Base-by-base conservation (phyloP, 106 monocot genomes). In the Narthecium ossifragum region DNA sequence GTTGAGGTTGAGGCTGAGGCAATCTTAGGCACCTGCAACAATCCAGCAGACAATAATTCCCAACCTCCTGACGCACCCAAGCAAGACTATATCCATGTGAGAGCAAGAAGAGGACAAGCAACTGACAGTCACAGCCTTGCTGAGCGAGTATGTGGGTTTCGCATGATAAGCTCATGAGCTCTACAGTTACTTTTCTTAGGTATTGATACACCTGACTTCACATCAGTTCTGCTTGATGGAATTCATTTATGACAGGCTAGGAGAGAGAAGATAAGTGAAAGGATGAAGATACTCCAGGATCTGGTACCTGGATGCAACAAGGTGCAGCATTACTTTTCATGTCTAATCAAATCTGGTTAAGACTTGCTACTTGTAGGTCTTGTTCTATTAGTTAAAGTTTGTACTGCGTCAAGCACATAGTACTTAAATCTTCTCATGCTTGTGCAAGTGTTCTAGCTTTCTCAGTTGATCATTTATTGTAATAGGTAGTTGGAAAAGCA, bases 121-220 rank as follows among this genome's bases (percentile, higher is more conserved):
- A 92, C 88, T 68, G 92, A 92, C 50, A 92, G 92, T 52, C 92
- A 92, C 40, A 92, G 92, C 78, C 86, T 92, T n/a, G 88, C 92
- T 2, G 90, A 91, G 70, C 79, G 85, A 74, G 90, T 91, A 79
- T 80, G 79, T 59, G 25, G 50, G 4, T 28, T 37, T 38, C 10
- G 11, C 3, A 59, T 51, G 26, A 36, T 31, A 48, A 21, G 10
- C 34, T 34, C 38, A 51, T 15, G 28, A 60, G 34, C 22, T 18
- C 18, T 66, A 15, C 18, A 5, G 22, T 26, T 55, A n/a, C n/a
- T n/a, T n/a, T n/a, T n/a, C n/a, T n/a, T n/a, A n/a, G n/a, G n/a
- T n/a, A n/a, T n/a, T n/a, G n/a, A n/a, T n/a, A n/a, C n/a, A n/a
- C n/a, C n/a, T n/a, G n/a, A n/a, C n/a, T n/a, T n/a, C n/a, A n/a